These are phyloP conservation scores for Hibiscus mutabilis DNA, from an alignment of 345 rosid species.

Conservation along the genomic window DNA sequence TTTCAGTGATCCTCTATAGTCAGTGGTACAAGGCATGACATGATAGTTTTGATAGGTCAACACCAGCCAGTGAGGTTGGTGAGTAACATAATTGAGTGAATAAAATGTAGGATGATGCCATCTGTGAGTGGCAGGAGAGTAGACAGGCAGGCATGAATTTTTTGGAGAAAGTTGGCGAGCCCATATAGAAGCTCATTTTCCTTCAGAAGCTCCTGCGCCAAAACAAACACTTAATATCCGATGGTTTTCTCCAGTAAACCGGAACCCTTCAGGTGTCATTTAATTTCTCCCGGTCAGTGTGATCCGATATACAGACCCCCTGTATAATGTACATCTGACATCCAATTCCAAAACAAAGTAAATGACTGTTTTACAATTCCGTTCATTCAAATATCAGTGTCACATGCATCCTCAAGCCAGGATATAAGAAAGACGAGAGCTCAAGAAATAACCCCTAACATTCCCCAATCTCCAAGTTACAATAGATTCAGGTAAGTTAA, in stretches of 20 bases:
- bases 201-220: conserved; percentile 81
- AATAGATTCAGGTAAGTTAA: background rate
- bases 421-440: background rate
- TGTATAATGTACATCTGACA: conserved; percentile 12
- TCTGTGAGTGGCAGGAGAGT: conserved; percentile 52
- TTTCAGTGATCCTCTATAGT: conserved; percentile 54
- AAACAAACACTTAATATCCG: conserved; percentile 77
- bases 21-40: conserved; percentile 45
- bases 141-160: conserved; percentile 37
- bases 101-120: conserved; percentile 55
- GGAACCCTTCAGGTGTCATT: conserved; percentile 25
- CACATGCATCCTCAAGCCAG: background rate
- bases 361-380: background rate
- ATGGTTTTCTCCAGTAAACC: conserved; percentile 28
- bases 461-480: background rate
- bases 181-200: conserved; percentile 58
- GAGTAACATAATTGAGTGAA: conserved; percentile 44
- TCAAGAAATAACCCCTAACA: background rate
- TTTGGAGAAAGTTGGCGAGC: conserved; percentile 53
- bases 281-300: conserved; percentile 10
- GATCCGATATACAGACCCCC: conserved; percentile 11
- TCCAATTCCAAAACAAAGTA: conserved; percentile 3
- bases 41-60: conserved; percentile 37
- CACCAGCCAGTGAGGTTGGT: conserved; percentile 45
- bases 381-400: background rate